Evolutionary conservation across 371 early-diverging fungal species (phyloP).

Genomic region (Syncephalastrum monosporum): DNA sequence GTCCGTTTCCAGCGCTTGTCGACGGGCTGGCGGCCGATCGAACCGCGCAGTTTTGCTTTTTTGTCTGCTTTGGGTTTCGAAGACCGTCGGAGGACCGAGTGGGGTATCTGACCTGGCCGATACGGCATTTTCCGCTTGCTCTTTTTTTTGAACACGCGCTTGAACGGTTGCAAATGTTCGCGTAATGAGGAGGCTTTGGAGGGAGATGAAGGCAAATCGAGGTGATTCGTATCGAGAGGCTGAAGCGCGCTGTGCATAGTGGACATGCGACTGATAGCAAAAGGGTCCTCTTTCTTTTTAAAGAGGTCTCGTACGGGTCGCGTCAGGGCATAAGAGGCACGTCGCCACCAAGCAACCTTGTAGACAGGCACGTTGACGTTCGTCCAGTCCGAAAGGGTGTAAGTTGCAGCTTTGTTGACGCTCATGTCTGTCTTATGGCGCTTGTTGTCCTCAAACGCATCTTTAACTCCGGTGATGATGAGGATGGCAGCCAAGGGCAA

Average conservation of each 20-base stretch:
- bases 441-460: slow-evolving; percentile 92
- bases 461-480: slow-evolving; percentile 87
- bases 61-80: slow-evolving; percentile 10
- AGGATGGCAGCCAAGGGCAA: slow-evolving; percentile 86
- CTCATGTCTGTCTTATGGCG: slow-evolving; percentile 83
- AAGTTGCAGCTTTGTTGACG: slow-evolving; percentile 65
- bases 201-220: background rate
- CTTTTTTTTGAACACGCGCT: slow-evolving; percentile 26
- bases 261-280: slow-evolving; percentile 17
- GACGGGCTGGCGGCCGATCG: slow-evolving; percentile 19
- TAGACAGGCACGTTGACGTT: slow-evolving; percentile 56
- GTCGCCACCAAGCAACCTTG: slow-evolving; percentile 31
- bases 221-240: slow-evolving; percentile 1
- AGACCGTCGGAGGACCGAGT: slow-evolving; percentile 39
- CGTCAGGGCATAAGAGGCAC: slow-evolving; percentile 4
- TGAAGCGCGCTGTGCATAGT: slow-evolving; percentile 9
- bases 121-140: slow-evolving; percentile 35
- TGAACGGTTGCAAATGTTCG: slow-evolving; percentile 21
- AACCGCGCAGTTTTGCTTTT: slow-evolving; percentile 14
- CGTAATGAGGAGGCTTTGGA: background rate
- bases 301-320: background rate
- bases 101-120: slow-evolving; percentile 52
- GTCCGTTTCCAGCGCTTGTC: slow-evolving; percentile 53
- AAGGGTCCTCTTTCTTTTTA: slow-evolving; percentile 12
- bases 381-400: slow-evolving; percentile 54